These are phyloP conservation scores for Podosphaera leucotricha DNA, from an alignment of 2,329 filamentous ascomycete genomes.

Conservation along the genomic window DNA sequence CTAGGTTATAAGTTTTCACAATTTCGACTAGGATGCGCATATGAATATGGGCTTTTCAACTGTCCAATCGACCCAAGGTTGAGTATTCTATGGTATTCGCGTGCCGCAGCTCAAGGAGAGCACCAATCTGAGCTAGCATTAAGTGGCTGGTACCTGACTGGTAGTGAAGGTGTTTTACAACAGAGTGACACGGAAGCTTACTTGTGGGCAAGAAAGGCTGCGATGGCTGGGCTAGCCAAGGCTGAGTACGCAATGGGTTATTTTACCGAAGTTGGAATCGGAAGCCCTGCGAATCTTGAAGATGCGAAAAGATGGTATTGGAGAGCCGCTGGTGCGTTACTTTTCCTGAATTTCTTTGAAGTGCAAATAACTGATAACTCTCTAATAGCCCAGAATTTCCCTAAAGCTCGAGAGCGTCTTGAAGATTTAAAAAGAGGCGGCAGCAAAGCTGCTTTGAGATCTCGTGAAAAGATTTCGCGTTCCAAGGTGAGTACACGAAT, in stretches of 20 bases:
- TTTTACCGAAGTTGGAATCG: constrained; percentile 88
- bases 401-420: constrained; percentile 74
- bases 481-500: constrained; percentile 64
- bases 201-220: constrained; percentile 87
- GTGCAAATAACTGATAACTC: constrained; percentile 1
- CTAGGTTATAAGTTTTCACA: constrained; percentile 91
- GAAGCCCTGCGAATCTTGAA: constrained; percentile 62
- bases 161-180: constrained; percentile 62
- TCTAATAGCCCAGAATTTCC: constrained; percentile 63
- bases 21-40: constrained; percentile 67
- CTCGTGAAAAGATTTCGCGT: constrained; percentile 55
- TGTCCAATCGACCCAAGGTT: constrained; percentile 61
- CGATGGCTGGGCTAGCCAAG: constrained; percentile 67
- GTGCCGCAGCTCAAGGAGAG: constrained; percentile 76
- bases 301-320: constrained; percentile 98
- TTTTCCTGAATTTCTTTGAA: neutral
- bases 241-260: constrained; percentile 98
- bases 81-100: constrained; percentile 85
- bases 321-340: constrained; percentile 64
- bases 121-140: constrained; percentile 75
- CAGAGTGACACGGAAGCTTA: constrained; percentile 94
- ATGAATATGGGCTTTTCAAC: constrained; percentile 70
- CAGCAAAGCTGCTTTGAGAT: constrained; percentile 42
- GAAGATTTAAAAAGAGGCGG: constrained; percentile 76
- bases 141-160: constrained; percentile 87